Base-by-base conservation (phyloP, 768 basidiomycete genomes). In the Termitomyces sp. region DNA sequence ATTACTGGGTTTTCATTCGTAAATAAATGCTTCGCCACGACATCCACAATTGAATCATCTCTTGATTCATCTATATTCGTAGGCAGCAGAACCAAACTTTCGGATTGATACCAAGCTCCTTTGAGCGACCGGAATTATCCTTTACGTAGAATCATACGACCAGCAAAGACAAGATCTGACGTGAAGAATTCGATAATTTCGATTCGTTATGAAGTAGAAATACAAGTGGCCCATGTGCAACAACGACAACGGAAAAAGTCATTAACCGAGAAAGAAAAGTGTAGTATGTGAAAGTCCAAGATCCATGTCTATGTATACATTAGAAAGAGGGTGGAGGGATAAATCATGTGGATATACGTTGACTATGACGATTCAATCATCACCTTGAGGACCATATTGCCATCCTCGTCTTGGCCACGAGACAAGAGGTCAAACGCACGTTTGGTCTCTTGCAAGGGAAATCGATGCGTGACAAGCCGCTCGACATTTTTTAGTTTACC, bases 301-400 rank as follows among this genome's bases (percentile, higher is more conserved):
- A 43, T 46, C 51, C 56, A 51, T 36, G 50, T 57, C 56, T 57
- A 54, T 46, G 24, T 44, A 58, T 44, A 47, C 22, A 55, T 33
- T 8, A 4, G 18, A 18, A 26, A 24, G 38, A 33, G 6, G 35
- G 44, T 9, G 42, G 35, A 1, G 42, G 36, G 52, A 46, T 42
- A 42, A 46, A 32, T 47, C n/a, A 56, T 28, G 26, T 22, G 24
- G 53, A 54, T 30, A 38, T 26, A 48, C 33, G 4, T 54, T 22
- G 22, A 26, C 67, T 57, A 70, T 68, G 68, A 73, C 50, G 76
- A 65, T 18, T 76, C 85, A 56, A 98, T 82, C 82, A 97, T 86
- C 57, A 96, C 83, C 77, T 98, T 98, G 69, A 98, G 78, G 36
- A 97, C 91, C 76, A 95, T 78, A 32, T 82, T 80, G 9, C 92